Evolutionary conservation across 768 basidiomycete genomes (phyloP).

Genomic region (Coprinopsis marcescibilis): DNA sequence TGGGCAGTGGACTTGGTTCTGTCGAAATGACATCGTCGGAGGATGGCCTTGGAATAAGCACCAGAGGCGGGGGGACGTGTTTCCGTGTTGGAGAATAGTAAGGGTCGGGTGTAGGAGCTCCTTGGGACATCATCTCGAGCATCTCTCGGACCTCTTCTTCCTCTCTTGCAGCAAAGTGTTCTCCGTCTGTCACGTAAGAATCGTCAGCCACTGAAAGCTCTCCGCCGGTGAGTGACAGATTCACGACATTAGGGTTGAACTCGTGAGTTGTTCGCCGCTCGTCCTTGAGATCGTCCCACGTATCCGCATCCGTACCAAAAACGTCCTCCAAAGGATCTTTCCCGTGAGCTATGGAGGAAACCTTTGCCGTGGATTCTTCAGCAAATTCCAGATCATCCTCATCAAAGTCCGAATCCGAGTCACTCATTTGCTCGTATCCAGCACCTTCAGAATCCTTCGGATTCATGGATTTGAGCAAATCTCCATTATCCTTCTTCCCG

Average conservation of each 20-base stretch:
- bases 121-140: conserved; percentile 32
- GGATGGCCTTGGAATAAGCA: conserved; percentile 36
- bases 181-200: conserved; percentile 19
- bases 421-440: conserved; percentile 33
- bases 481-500: conserved; percentile 34
- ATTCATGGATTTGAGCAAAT: conserved; percentile 9
- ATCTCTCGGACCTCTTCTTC: conserved; percentile 37
- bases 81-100: conserved; percentile 32
- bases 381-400: conserved; percentile 25
- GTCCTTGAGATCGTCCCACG: conserved; percentile 50
- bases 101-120: conserved; percentile 23
- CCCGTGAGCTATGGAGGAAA: conserved; percentile 23
- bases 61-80: conserved; percentile 54
- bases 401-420: conserved; percentile 27
- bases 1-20: conserved; percentile 30
- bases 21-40: conserved; percentile 26
- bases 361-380: conserved; percentile 35
- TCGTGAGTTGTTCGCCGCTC: conserved; percentile 19
- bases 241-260: conserved; percentile 42
- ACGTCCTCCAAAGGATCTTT: conserved; percentile 55
- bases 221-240: conserved; percentile 44
- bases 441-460: conserved; percentile 10
- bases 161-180: conserved; percentile 26
- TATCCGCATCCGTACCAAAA: conserved; percentile 61
- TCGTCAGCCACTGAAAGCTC: conserved; percentile 22